Base-by-base conservation (phyloP, 176 grass and related monocot species). In the Phoenix dactylifera region DNA sequence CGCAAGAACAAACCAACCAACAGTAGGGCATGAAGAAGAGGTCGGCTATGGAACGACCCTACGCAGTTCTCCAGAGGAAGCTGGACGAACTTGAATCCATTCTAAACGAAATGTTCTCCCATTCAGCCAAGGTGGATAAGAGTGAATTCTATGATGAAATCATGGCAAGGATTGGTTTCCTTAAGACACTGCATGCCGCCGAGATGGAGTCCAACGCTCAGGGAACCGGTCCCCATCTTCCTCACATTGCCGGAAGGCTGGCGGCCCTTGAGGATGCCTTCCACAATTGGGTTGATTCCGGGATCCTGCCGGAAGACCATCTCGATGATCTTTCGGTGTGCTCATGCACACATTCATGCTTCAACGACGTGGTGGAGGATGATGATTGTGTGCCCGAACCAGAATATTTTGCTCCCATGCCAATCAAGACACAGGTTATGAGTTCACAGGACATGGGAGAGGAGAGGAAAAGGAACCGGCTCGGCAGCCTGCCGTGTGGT, bases 291-390 rank as follows among this genome's bases (percentile, higher is more conserved):
- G 9, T 44, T 12, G 35, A 44, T 44, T 44, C 2, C 2, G 35
- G 9, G 7, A 14, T 44, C 7, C 7, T 9, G 7, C 35, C 35
- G 35, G 35, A 44, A 44, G 54, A 23, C 22, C 23, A 30, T 23
- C 25, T 16, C 9, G 26, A 7, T 5, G 30, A 58, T 15, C 22
- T 26, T 16, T 20, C 35, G 1, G 18, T 10, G 12, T 70, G 65
- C 18, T 55, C 16, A 4, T 70, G 67, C 67, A 58, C 55, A 2
- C 0, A 70, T n/a, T 20, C 51, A 30, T 67, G 65, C 51, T 67
- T 67, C 26, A 28, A 51, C 49, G 63, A 51, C 20, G 26, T 20
- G n/a, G 54, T 4, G 1, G 67, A 70, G 4, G 67, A 26, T 39
- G 53, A 58, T n/a, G 25, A 29, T 15, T 1, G 18, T 5, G 29